Conservation (phyloP, 2,329 filamentous ascomycete genomes). For the Phaeosphaeriaceae sp. region DNA sequence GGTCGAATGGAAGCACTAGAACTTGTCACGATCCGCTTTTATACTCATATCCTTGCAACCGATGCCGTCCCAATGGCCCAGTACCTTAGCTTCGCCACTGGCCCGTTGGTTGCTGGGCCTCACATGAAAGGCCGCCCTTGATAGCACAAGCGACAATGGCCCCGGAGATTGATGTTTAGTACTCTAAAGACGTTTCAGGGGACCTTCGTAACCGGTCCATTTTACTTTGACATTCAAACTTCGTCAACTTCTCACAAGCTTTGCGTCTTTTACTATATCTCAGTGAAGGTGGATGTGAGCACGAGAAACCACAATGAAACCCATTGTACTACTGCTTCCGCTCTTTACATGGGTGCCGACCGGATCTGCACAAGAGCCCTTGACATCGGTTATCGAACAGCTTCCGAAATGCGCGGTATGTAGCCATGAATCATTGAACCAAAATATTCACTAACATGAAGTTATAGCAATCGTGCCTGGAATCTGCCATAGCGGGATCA, state of each 20-base stretch:
- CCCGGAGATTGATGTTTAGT: too few relatives aligned
- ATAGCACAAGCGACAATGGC: too few relatives aligned
- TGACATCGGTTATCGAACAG: background rate
- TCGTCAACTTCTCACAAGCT: too few relatives aligned
- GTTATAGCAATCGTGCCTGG: constrained; percentile 18
- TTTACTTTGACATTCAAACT: too few relatives aligned
- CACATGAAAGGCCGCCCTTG: too few relatives aligned
- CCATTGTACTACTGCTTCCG: background rate
- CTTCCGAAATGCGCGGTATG: constrained; percentile 14
- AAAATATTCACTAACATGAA: background rate
- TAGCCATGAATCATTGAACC: background rate
- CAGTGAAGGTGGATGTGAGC: background rate
- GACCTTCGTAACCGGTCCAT: background rate
- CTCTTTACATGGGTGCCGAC: background rate
- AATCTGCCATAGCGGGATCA: constrained; percentile 11
- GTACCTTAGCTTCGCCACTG: too few relatives aligned
- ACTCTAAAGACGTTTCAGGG: background rate
- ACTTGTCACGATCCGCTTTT: too few relatives aligned
- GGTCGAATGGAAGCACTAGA: too few relatives aligned
- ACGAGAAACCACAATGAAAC: background rate
- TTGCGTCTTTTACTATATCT: background rate
- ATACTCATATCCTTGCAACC: too few relatives aligned
- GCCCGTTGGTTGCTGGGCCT: too few relatives aligned
- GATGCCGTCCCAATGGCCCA: too few relatives aligned
- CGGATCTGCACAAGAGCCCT: background rate